Base-by-base conservation (phyloP, 2,329 filamentous ascomycete genomes). In the Calonectria montana region DNA sequence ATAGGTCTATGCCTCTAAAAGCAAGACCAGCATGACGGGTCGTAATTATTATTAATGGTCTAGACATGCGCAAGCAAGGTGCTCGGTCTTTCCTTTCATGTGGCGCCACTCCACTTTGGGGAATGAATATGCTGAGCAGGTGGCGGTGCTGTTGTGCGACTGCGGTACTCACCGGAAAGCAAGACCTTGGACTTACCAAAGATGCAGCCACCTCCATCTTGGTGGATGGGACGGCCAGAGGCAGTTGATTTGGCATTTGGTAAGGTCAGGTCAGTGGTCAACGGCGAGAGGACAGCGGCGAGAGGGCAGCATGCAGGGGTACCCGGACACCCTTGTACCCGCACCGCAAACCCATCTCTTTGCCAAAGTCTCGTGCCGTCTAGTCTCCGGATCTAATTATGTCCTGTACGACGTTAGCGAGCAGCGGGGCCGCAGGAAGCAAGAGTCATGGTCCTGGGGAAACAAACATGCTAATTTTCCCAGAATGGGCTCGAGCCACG, bases 291-390 rank as follows among this genome's bases (percentile, higher is more conserved):
- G 27, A 25, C 39, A 48, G 43, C 3, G 31, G 31, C 31, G 61
- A 66, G 47, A 62, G 55, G 45, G 53, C 55, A 48, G 65, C 12
- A 45, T 57, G 47, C 68, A 71, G 64, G 69, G 55, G 66, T 45
- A 21, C 47, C 45, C 45, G 57, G 57, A n/a, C 43, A 37, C 35
- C 55, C 66, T 29, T 37, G 21, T 13, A 23, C 69, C 69, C n/a
- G 63, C 63, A 62, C 69, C 63, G 63, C 31, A 70, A 70, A 63
- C 63, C 53, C 45, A 48, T 48, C 64, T 67, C 57, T 57, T 27
- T 21, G 37, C 21, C 39, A 59, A 67, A 71, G 43, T 47, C 63
- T 67, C 57, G 69, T 57, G 47, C 69, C 64, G 57, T 62, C n/a
- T 67, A 48, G 48, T 31, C 64, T 71, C 45, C 47, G 37, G 53